phyloP scores from a whole-genome alignment of 1,284 basidiomycete species.

The Phellopilus nigrolimitatus region DNA sequence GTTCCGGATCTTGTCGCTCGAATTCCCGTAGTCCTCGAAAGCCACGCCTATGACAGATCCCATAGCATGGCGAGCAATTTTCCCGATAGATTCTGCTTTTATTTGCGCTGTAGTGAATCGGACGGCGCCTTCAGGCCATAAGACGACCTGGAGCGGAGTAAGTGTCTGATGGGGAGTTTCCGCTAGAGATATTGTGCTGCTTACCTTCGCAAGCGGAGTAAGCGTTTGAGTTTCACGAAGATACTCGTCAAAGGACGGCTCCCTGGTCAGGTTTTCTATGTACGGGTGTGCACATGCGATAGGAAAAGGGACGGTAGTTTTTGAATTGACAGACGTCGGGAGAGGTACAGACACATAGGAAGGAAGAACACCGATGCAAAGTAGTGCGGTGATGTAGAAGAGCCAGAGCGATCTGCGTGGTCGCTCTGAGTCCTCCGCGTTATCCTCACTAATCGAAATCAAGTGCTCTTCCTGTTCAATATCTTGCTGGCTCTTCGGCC shows the following conservation, averaged over 20 bases:
- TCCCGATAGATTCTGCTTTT: constrained; percentile 44
- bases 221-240: constrained; percentile 48
- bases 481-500: constrained; percentile 27
- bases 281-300: constrained; percentile 62
- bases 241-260: constrained; percentile 53
- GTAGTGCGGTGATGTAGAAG: constrained; percentile 35
- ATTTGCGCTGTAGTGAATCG: constrained; percentile 48
- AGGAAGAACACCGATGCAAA: constrained; percentile 50
- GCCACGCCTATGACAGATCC: constrained; percentile 55
- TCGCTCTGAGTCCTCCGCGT: constrained; percentile 7
- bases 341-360: constrained; percentile 42
- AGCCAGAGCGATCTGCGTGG: constrained; percentile 17
- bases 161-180: too few species aligned
- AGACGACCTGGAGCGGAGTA: too few species aligned
- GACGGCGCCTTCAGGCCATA: constrained; percentile 79
- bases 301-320: constrained; percentile 45
- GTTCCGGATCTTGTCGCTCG: constrained; percentile 41
- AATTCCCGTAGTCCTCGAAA: constrained; percentile 54
- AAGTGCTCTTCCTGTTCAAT: constrained; percentile 21
- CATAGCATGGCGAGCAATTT: constrained; percentile 33
- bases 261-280: constrained; percentile 30
- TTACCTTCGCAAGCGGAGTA: constrained; percentile 39
- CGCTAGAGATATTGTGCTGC: too few species aligned
- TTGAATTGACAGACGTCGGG: constrained; percentile 40
- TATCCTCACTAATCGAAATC: constrained; percentile 6